Evolutionary conservation across 1,139 yeast species (phyloP).

Genomic region (Scheffersomyces quercinus): DNA sequence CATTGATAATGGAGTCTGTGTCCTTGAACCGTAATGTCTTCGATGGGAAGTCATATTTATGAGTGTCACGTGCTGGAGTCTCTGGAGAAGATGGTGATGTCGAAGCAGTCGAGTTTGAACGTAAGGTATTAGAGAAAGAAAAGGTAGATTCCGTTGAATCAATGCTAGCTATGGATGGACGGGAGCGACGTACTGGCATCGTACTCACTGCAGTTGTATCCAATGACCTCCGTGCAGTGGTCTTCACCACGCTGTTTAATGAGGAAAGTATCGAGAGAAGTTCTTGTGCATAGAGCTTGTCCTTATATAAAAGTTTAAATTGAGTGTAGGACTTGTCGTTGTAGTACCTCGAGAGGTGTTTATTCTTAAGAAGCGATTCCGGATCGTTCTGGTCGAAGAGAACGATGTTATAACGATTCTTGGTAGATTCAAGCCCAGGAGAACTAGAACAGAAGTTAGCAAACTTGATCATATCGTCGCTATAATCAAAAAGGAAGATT

Average conservation of each 20-base stretch:
- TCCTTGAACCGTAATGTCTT: conserved; percentile 18
- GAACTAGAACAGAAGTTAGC: conserved; percentile 23
- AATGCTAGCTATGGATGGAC: conserved; percentile 14
- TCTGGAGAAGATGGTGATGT: conserved; percentile 7
- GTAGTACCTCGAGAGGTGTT: conserved; percentile 6
- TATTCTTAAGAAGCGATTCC: conserved; percentile 8
- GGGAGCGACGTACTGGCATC: background rate
- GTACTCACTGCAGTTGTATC: background rate
- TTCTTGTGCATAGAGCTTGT: conserved; percentile 27
- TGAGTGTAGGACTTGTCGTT: conserved; percentile 28
- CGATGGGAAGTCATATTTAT: background rate
- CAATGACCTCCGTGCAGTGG: too few species aligned
- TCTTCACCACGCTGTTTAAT: conserved; percentile 13
- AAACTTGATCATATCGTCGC: conserved; percentile 17
- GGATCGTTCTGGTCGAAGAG: conserved; percentile 21
- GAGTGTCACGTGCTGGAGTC: background rate
- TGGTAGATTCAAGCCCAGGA: conserved; percentile 31
- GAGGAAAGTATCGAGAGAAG: conserved; percentile 22
- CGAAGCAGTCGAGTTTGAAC: conserved; percentile 13
- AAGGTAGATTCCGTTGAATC: conserved; percentile 14
- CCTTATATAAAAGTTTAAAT: conserved; percentile 29
- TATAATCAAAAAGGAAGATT: conserved; percentile 19
- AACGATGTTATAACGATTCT: conserved; percentile 26
- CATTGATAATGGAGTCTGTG: conserved; percentile 18
- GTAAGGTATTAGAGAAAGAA: conserved; percentile 8